Evolutionary conservation across 345 rosid genomes (phyloP), one percentile per base, ranked within the genome.

Genomic region (Ceriops tagal): DNA sequence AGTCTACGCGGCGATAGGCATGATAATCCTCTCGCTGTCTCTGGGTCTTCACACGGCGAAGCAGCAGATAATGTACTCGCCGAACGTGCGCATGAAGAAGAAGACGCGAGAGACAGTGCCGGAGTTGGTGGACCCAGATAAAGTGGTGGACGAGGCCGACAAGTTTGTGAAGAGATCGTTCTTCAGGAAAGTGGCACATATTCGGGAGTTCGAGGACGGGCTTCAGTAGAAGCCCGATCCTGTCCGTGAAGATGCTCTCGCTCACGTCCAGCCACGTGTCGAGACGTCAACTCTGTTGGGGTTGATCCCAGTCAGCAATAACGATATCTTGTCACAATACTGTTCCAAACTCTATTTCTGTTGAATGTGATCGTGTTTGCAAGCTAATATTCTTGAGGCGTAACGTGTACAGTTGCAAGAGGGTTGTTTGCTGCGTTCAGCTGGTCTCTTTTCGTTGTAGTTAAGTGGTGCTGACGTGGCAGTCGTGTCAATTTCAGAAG

Each of bases 161-260:
- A 76, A 63, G 74, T 83, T 86, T 1, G 3, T 75, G 1, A 80
- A 79, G 37, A 84, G 76, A 62, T 90, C 98, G 0, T 81, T 87
- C 69, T 88, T 89, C 64, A 83, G 96, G 79, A 92, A 88, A 64
- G 64, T 88, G 10, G 96, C 96, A 1, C 98, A 88, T 37, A 67
- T 92, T 47, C 92, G 80, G 62, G 91, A 86, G 43, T 69, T 66
- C 5, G 77, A 82, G 3, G 37, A 68, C 15, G 78, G 79, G 5
- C 5, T 69, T 5, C 31, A 72, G n/a, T 52, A 69, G 6, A 18
- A 70, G 9, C 68, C 73, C 0, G 83, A 85, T 15, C 75, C 83
- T 0, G 43, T 59, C 3, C 80, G 78, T 13, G 75, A 71, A 46
- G 88, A 90, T 27, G 80, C 77, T 60, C 84, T 71, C 20, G 84